These are phyloP conservation scores for Eucalyptus polybractea DNA, from an alignment of 345 rosid species.

Conservation along the genomic window DNA sequence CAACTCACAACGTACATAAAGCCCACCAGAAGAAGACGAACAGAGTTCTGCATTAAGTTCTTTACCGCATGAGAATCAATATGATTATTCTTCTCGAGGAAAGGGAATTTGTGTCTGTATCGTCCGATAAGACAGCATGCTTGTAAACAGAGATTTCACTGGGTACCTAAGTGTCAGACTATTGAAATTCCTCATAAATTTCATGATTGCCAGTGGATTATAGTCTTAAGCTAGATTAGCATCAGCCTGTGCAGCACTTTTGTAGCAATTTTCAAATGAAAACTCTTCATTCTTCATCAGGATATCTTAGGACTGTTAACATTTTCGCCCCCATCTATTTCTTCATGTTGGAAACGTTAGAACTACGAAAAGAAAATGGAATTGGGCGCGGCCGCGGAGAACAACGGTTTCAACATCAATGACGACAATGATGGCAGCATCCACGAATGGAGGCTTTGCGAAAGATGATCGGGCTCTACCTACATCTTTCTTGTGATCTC, in stretches of 20 bases:
- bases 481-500: background rate
- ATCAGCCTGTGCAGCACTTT: too few relatives aligned
- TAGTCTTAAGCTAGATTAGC: too few relatives aligned
- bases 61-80: background rate
- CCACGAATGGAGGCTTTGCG: background rate
- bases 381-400: too few relatives aligned
- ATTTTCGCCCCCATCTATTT: background rate
- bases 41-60: background rate
- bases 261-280: too few relatives aligned
- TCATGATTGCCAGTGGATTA: too few relatives aligned
- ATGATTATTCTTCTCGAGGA: background rate
- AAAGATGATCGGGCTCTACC: background rate
- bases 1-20: too few relatives aligned
- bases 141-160: too few relatives aligned
- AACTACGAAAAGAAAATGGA: background rate
- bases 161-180: too few relatives aligned
- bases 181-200: too few relatives aligned
- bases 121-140: background rate
- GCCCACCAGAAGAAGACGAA: too few relatives aligned
- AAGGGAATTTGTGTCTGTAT: background rate
- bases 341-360: background rate
- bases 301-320: background rate
- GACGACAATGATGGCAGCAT: background rate
- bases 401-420: too few relatives aligned
- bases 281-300: background rate